phyloP scores from a whole-genome alignment of 805 yeast species.

The Lipomyces chichibuensis region DNA sequence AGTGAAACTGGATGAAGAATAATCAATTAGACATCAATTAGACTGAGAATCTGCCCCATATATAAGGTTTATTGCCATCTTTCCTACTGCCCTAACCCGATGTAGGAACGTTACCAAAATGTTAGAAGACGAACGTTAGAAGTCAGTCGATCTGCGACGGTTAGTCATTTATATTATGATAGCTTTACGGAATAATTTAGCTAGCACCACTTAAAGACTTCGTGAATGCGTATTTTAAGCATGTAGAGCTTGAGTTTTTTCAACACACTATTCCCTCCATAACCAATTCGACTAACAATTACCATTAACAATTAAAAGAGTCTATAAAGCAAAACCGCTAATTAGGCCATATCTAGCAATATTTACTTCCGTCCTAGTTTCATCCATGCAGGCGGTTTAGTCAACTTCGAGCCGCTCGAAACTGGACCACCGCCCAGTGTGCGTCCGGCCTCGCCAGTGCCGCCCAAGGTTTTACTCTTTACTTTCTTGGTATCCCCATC shows the following conservation, averaged over 20 bases:
- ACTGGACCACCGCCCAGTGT: constrained; percentile 14
- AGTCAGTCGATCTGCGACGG: no score
- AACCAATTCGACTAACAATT: neutral
- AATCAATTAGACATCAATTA: no score
- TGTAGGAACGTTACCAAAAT: no score
- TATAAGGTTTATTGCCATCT: no score
- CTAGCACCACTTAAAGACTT: neutral
- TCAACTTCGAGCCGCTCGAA: constrained; percentile 5
- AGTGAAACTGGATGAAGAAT: no score
- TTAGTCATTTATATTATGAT: no score
- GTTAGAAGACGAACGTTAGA: no score
- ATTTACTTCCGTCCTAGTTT: constrained; percentile 22
- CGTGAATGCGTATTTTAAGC: constrained; percentile 3
- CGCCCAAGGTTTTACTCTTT: constrained; percentile 13
- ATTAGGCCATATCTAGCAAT: neutral
- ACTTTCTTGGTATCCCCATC: constrained; percentile 15
- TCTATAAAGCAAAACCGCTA: neutral
- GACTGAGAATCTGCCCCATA: no score
- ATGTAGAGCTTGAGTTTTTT: neutral
- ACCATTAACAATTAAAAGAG: neutral
- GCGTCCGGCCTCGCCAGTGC: constrained; percentile 19
- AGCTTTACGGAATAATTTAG: neutral
- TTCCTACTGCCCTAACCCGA: no score
- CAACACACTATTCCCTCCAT: neutral
- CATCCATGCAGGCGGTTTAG: constrained; percentile 34